phyloP scores from a whole-genome alignment of 2,329 filamentous ascomycete species.

The Gaeumannomyces tritici region DNA sequence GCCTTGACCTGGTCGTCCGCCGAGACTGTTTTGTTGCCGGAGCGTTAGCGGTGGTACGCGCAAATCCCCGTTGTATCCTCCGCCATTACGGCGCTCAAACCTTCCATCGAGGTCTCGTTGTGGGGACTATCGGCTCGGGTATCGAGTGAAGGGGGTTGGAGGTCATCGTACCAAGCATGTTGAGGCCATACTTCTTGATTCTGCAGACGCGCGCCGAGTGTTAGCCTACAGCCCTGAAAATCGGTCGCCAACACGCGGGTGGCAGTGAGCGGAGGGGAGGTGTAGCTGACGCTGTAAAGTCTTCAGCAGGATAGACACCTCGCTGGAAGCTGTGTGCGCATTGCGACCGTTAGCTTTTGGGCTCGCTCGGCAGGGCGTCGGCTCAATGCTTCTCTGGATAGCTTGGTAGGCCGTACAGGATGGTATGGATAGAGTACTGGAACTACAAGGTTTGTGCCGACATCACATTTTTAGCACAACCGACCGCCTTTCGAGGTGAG shows the following conservation, averaged over 20 bases:
- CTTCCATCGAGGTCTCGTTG: background rate
- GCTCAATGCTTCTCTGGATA: background rate
- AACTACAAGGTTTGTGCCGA: conserved; percentile 43
- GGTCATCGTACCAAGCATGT: conserved; percentile 65
- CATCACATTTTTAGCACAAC: background rate
- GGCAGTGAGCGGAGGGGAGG: background rate
- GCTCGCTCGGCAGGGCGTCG: background rate
- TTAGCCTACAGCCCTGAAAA: background rate
- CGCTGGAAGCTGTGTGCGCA: conserved; percentile 61
- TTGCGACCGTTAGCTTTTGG: background rate
- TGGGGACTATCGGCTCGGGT: background rate
- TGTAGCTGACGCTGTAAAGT: conserved; percentile 69
- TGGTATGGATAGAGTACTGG: conserved; percentile 96
- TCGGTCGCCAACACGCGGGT: background rate
- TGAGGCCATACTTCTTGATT: conserved; percentile 98
- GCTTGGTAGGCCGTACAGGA: conserved; percentile 52
- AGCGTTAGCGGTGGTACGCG: background rate
- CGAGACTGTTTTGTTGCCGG: conserved; percentile 48
- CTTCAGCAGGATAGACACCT: conserved; percentile 81
- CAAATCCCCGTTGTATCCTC: too few species aligned
- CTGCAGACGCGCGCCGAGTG: background rate
- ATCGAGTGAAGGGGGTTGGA: too few species aligned
- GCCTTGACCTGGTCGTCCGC: conserved; percentile 97
- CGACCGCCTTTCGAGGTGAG: background rate
- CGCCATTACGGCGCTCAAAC: background rate